phyloP scores from a whole-genome alignment of 225 moss, liverwort and hornwort genomes.

The Antitrichia curtipendula region DNA sequence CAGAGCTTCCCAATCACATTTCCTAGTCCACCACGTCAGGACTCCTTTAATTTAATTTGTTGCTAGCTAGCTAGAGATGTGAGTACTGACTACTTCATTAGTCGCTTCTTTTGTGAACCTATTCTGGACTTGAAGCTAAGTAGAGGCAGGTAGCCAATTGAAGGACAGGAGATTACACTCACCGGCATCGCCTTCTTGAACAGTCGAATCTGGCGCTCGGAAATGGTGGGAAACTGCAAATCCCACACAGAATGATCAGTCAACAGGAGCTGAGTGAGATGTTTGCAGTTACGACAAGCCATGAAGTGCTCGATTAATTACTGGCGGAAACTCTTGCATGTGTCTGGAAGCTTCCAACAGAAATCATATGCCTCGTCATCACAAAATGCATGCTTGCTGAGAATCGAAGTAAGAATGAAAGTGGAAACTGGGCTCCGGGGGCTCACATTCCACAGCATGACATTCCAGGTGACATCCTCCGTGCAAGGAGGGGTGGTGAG shows the following conservation, averaged over 20 bases:
- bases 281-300: background rate
- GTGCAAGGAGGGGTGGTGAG: constrained; percentile 18
- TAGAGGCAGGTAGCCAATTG: background rate
- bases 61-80: background rate
- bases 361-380: background rate
- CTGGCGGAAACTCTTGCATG: background rate
- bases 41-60: background rate
- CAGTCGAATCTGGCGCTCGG: background rate
- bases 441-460: constrained; percentile 12
- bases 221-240: constrained; percentile 7
- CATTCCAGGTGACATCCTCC: background rate
- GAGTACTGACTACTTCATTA: too few species aligned
- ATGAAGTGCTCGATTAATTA: background rate
- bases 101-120: background rate
- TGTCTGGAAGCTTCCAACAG: too few species aligned
- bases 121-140: background rate
- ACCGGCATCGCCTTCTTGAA: constrained; percentile 15
- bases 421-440: background rate
- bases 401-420: too few species aligned
- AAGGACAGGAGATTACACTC: background rate
- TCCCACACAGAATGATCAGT: background rate
- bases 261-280: background rate
- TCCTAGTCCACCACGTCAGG: background rate
- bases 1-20: background rate
- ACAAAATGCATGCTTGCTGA: background rate